Evolutionary conservation across 306 rosid species (phyloP).

Genomic region (Mimosa pudica): DNA sequence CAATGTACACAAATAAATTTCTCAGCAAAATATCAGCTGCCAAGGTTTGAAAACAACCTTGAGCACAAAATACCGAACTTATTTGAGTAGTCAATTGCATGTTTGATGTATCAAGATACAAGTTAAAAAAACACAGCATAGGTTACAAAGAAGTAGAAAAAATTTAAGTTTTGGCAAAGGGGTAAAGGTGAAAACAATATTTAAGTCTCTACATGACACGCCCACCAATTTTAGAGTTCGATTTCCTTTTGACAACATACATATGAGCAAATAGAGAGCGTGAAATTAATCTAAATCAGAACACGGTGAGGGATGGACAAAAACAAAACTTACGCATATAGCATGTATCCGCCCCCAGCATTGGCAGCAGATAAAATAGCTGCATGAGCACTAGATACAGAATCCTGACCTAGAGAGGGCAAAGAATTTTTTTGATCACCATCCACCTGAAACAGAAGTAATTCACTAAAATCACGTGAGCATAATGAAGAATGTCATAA

Average conservation of each 20-base stretch:
- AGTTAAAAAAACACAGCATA: neutral
- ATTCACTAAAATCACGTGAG: slow-evolving; percentile 35
- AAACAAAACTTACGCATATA: slow-evolving; percentile 68
- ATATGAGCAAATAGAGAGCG: slow-evolving; percentile 5
- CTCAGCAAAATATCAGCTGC: neutral
- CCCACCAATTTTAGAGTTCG: slow-evolving; percentile 19
- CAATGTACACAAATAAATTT: neutral
- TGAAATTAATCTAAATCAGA: slow-evolving; percentile 18
- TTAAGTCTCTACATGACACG: too few relatives aligned
- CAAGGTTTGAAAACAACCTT: neutral
- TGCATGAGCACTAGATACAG: slow-evolving; percentile 65
- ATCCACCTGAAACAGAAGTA: slow-evolving; percentile 61
- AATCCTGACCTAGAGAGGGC: slow-evolving; percentile 64
- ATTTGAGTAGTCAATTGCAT: neutral
- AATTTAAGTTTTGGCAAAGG: neutral
- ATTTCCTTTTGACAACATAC: neutral
- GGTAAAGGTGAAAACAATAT: too few relatives aligned
- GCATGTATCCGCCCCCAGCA: slow-evolving; percentile 83
- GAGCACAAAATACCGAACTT: neutral
- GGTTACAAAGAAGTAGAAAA: neutral
- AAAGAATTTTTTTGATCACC: slow-evolving; percentile 70
- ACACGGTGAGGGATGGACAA: slow-evolving; percentile 12
- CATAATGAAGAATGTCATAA: slow-evolving; percentile 19
- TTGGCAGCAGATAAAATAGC: slow-evolving; percentile 69
- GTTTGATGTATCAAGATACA: neutral